Evolutionary conservation across 805 yeast genomes (phyloP), one percentile per base, ranked within the genome.

Genomic region (Saitoella complicata): DNA sequence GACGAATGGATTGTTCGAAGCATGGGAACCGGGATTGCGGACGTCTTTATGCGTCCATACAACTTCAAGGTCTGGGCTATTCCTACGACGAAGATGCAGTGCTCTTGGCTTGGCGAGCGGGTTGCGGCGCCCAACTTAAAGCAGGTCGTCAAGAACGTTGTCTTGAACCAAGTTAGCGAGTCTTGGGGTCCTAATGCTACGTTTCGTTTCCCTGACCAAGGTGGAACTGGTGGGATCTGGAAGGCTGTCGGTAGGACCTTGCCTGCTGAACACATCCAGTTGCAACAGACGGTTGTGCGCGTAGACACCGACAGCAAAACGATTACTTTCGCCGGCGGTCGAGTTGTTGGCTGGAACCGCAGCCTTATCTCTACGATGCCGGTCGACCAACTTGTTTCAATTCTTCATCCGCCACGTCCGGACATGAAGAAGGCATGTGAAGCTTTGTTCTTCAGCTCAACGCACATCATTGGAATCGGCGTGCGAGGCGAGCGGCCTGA

Each of bases 151-250:
- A 44, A 29, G 10, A 46, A 46, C 30, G 41, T 46, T 11, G 33
- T 46, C 31, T 44, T 44, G 29, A 34, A 45, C 11, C 44, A 44
- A 34, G 40, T 44, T 9, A 47, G 47, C 10, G 49, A 47, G 7
- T 44, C 44, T 34, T 46, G 49, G 49, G 49, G 49, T 10, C 49
- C 49, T 5, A 46, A 46, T 33, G 49, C 49, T 8, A 46, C 49
- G 7, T 46, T 46, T 37, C 32, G 39, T 9, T 46, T 46, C 33
- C 49, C 49, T 13, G 44, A 43, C 1, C 34, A 43, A 11, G 49
- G 37, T 12, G 49, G 49, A 10, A 46, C 49, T n/a, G 49, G 49
- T 2, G 49, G 47, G n/a, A 46, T 46, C 35, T 46, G 49, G 49
- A 44, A 38, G 3, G 47, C 49, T 9, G 47, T 46, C 6, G 47